These are phyloP conservation scores for Capsicum rhomboideum DNA, from an alignment of 257 asterid species.

Conservation along the genomic window DNA sequence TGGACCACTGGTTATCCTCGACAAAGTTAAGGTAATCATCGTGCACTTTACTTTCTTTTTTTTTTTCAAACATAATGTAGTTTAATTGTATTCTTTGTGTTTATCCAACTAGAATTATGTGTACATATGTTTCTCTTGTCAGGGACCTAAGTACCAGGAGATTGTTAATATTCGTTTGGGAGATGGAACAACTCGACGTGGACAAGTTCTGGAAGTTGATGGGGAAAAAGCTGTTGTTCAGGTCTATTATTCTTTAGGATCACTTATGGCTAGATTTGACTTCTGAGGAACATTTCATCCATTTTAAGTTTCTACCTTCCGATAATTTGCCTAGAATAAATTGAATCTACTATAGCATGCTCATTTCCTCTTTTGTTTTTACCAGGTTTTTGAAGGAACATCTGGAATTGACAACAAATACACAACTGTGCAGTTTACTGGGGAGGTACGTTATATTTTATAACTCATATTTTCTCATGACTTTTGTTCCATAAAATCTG, in stretches of 20 bases:
- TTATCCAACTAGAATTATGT: not conserved
- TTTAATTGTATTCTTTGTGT: not conserved
- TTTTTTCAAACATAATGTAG: not conserved
- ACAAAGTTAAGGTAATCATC: conserved; percentile 82
- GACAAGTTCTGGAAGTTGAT: conserved; percentile 95
- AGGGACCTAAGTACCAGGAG: conserved; percentile 99
- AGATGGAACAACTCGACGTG: conserved; percentile 95
- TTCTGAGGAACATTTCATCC: not conserved
- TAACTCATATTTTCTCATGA: not conserved
- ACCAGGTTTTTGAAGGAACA: conserved; percentile 94
- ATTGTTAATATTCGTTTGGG: conserved; percentile 96
- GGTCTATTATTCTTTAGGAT: conserved; percentile 30
- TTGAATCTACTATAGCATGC: not conserved
- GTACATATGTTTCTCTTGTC: conserved; percentile 9
- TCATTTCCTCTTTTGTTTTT: conserved; percentile 3
- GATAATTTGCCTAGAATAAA: not conserved
- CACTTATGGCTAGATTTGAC: not conserved
- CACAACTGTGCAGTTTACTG: conserved; percentile 95
- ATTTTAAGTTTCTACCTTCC: not conserved
- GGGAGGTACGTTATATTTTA: conserved; percentile 50
- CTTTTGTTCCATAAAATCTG: not conserved
- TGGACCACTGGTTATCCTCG: conserved; percentile 97
- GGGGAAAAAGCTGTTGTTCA: conserved; percentile 99
- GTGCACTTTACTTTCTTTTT: conserved; percentile 1
- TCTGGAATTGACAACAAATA: conserved; percentile 96